Percentiles rank a stretch among this genome's conserved stretches.
phyloP scores from a whole-genome alignment of 2,329 filamentous ascomycete species.

The Pseudogymnoascus sp. region DNA sequence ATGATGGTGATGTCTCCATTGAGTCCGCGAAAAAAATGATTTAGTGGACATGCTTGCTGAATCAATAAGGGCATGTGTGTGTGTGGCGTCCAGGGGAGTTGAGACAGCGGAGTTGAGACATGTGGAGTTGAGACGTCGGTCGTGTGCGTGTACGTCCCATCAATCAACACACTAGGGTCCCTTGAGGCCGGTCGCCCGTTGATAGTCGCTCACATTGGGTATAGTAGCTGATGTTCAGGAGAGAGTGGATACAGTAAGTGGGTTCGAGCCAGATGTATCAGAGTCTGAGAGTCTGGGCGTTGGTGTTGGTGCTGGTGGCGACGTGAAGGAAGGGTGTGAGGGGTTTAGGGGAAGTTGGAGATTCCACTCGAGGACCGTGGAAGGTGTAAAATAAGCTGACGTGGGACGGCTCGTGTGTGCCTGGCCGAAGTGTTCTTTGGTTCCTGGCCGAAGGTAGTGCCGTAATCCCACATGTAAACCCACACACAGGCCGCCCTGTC shows the following conservation, averaged over 20 bases:
- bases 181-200: not conserved
- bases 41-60: not conserved
- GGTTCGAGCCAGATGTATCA: too few species aligned
- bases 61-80: not conserved
- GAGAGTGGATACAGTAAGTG: not conserved
- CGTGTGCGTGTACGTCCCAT: not conserved
- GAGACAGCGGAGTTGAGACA: not conserved
- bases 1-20: not conserved
- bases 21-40: not conserved
- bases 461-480: not conserved
- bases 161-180: not conserved
- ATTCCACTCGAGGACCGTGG: not conserved
- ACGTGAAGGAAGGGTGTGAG: not conserved
- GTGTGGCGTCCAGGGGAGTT: not conserved
- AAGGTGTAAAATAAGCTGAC: not conserved
- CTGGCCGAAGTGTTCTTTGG: not conserved
- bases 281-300: not conserved
- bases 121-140: not conserved
- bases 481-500: not conserved
- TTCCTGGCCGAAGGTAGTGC: not conserved
- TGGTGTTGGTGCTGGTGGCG: not conserved
- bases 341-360: not conserved
- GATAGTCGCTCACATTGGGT: not conserved
- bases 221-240: not conserved
- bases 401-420: not conserved